Conservation (phyloP, 2,329 filamentous ascomycete genomes). For the Hirsutella thompsonii region DNA sequence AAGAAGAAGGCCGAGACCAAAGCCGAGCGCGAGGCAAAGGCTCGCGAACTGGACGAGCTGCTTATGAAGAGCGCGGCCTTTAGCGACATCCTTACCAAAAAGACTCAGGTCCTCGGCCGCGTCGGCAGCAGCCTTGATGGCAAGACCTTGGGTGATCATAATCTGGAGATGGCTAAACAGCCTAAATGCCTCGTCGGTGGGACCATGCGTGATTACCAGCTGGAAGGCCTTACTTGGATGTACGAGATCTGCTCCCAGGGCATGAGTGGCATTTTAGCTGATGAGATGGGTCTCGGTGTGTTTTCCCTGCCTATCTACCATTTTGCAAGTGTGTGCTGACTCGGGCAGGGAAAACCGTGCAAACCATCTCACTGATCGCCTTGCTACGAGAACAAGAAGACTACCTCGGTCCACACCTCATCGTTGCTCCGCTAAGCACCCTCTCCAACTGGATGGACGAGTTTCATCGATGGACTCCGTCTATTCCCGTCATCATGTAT, state of each 20-base stretch:
- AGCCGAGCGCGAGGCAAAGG: slow-evolving; percentile 43
- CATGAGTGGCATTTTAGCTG: slow-evolving; percentile 79
- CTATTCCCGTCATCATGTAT: slow-evolving; percentile 79
- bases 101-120: slow-evolving; percentile 48
- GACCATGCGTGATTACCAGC: slow-evolving; percentile 84
- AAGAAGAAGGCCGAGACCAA: slow-evolving; percentile 40
- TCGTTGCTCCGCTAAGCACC: slow-evolving; percentile 82
- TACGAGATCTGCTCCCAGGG: slow-evolving; percentile 71
- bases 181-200: slow-evolving; percentile 76
- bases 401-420: slow-evolving; percentile 75
- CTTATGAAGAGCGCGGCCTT: slow-evolving; percentile 47
- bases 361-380: slow-evolving; percentile 79
- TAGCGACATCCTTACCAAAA: slow-evolving; percentile 48
- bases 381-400: slow-evolving; percentile 76
- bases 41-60: slow-evolving; percentile 44
- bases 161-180: slow-evolving; percentile 71
- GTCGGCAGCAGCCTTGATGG: slow-evolving; percentile 49
- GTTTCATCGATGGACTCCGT: slow-evolving; percentile 80
- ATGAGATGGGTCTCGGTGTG: slow-evolving; percentile 77
- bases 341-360: slow-evolving; percentile 67
- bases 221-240: slow-evolving; percentile 93
- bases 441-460: slow-evolving; percentile 94
- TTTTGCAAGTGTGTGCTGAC: neutral
- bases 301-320: neutral
- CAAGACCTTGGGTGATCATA: slow-evolving; percentile 46